Evolutionary conservation across 495 filamentous ascomycete species (phyloP).

Genomic region (Hypoxylon crocopeplum): DNA sequence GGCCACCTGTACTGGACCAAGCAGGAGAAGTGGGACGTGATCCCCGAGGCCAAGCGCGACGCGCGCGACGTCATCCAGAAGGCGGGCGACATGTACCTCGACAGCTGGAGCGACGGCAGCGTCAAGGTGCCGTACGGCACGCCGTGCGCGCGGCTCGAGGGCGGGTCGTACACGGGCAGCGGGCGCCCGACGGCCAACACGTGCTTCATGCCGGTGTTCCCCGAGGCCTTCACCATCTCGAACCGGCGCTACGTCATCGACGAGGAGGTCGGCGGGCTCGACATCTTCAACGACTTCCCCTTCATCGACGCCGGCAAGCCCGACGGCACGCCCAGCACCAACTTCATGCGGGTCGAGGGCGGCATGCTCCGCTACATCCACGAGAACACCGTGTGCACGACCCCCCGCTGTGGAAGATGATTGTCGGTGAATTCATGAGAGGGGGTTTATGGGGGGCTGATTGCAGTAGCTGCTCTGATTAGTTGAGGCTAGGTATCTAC

Average conservation of each 20-base stretch:
- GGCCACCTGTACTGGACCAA: slow-evolving; percentile 43
- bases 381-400: slow-evolving; percentile 44
- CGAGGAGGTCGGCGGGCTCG: slow-evolving; percentile 51
- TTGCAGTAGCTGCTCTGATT: too few species aligned
- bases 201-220: slow-evolving; percentile 47
- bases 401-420: slow-evolving; percentile 25
- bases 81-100: slow-evolving; percentile 55
- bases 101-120: slow-evolving; percentile 50
- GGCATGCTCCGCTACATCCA: slow-evolving; percentile 50
- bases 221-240: slow-evolving; percentile 40
- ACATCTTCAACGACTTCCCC: slow-evolving; percentile 49
- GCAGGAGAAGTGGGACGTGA: slow-evolving; percentile 48
- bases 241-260: slow-evolving; percentile 54
- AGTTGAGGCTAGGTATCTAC: too few species aligned
- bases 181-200: slow-evolving; percentile 42
- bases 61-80: slow-evolving; percentile 50
- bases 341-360: slow-evolving; percentile 48
- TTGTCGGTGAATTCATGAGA: not conserved
- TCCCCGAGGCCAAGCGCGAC: slow-evolving; percentile 47
- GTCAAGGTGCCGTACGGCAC: slow-evolving; percentile 53
- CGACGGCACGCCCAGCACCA: slow-evolving; percentile 41
- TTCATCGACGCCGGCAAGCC: slow-evolving; percentile 48
- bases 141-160: slow-evolving; percentile 57
- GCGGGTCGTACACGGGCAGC: slow-evolving; percentile 49
- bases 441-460: too few species aligned